Evolutionary conservation across 2,329 filamentous ascomycete genomes (phyloP).

Genomic region (Neonectria magnoliae): DNA sequence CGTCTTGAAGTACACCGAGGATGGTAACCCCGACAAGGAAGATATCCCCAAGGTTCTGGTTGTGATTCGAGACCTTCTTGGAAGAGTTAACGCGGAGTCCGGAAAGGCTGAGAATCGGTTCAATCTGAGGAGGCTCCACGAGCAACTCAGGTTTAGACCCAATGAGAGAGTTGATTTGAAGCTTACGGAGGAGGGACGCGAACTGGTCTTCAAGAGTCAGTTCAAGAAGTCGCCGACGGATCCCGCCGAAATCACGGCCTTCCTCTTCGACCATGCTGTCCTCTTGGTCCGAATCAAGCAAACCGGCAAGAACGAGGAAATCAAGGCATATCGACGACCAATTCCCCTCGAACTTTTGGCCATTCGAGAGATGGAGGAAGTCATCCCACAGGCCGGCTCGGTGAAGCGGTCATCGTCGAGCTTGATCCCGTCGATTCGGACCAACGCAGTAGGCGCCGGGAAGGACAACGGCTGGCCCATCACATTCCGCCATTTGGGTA

Average conservation of each 20-base stretch:
- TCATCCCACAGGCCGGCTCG: slow-evolving; percentile 82
- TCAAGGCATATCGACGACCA: slow-evolving; percentile 91
- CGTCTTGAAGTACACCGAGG: slow-evolving; percentile 89
- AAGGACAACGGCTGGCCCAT: slow-evolving; percentile 86
- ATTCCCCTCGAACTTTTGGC: slow-evolving; percentile 93
- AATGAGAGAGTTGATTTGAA: slow-evolving; percentile 94
- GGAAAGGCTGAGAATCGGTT: slow-evolving; percentile 98
- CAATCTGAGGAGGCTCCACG: slow-evolving; percentile 90
- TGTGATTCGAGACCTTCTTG: slow-evolving; percentile 87
- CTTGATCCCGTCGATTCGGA: slow-evolving; percentile 70
- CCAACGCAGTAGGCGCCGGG: slow-evolving; percentile 63
- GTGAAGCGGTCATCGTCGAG: slow-evolving; percentile 90
- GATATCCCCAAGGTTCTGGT: slow-evolving; percentile 91
- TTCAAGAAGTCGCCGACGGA: slow-evolving; percentile 94
- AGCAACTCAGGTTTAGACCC: slow-evolving; percentile 88
- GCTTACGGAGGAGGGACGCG: slow-evolving; percentile 90
- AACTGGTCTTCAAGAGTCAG: slow-evolving; percentile 92
- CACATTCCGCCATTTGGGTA: slow-evolving; percentile 94
- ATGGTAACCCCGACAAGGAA: slow-evolving; percentile 87
- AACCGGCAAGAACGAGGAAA: slow-evolving; percentile 91
- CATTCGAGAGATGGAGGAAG: slow-evolving; percentile 97
- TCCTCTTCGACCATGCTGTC: slow-evolving; percentile 95
- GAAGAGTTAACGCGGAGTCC: slow-evolving; percentile 91
- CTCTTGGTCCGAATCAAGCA: slow-evolving; percentile 91
- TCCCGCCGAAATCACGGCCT: slow-evolving; percentile 89